A percentile compares a stretch with the other conserved stretches of the same genome.
Evolutionary conservation across 2,329 filamentous ascomycete species (phyloP).

Genomic region (Didymella pomorum): DNA sequence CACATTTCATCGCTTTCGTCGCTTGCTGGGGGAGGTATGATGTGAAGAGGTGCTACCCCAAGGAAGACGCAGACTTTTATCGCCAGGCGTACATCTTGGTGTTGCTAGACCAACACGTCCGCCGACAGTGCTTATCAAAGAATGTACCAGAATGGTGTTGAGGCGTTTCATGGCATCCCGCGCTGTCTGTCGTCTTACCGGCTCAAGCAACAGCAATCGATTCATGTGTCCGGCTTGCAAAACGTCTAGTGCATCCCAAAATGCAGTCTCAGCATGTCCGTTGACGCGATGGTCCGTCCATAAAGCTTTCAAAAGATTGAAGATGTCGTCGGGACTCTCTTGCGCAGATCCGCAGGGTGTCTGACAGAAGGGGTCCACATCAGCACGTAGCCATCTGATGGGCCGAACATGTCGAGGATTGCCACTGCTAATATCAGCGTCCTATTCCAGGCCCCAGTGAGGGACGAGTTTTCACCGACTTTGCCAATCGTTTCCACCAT

Average conservation of each 20-base stretch:
- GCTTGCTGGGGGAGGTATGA: not conserved
- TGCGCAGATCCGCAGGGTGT: not conserved
- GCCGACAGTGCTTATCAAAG: constrained; percentile 3
- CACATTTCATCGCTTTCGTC: not conserved
- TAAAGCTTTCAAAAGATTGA: constrained; percentile 7
- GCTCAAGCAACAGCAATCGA: not conserved
- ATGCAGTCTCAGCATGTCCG: not conserved
- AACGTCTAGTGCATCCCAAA: not conserved
- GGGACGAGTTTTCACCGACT: not conserved
- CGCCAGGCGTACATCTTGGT: constrained; percentile 9
- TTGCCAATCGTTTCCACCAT: not conserved
- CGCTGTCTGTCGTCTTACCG: too few relatives aligned
- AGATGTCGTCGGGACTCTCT: not conserved
- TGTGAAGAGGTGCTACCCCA: constrained; percentile 5
- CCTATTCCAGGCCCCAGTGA: not conserved
- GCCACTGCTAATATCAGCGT: too few relatives aligned
- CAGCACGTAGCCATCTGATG: not conserved
- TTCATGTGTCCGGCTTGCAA: not conserved
- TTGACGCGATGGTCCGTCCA: constrained; percentile 1
- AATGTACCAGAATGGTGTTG: not conserved
- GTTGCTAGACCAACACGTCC: constrained; percentile 9
- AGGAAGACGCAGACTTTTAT: constrained; percentile 11
- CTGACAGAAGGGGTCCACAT: not conserved
- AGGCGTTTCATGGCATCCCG: not conserved
- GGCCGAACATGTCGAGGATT: not conserved